phyloP scores from a whole-genome alignment of 2,329 filamentous ascomycete species.

The Thielaviopsis euricoi region DNA sequence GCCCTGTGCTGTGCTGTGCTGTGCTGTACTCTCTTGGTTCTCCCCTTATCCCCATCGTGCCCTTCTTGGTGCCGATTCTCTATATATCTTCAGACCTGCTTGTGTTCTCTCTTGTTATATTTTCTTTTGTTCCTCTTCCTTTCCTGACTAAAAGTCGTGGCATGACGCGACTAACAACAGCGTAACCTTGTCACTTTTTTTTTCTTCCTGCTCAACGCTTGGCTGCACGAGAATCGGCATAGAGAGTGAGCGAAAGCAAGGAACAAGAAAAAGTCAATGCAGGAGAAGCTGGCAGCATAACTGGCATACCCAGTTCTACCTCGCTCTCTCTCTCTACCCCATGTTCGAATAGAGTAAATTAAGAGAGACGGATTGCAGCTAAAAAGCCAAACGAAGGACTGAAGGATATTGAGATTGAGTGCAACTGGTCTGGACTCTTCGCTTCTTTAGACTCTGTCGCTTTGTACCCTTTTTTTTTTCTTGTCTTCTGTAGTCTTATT shows the following conservation, averaged over 20 bases:
- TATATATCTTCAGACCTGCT: too few species aligned
- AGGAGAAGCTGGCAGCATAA: not conserved
- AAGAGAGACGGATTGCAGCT: too few species aligned
- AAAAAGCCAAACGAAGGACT: not conserved
- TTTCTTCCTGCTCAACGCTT: not conserved
- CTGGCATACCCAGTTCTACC: too few species aligned
- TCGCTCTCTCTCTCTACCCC: too few species aligned
- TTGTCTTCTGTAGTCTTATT: not conserved
- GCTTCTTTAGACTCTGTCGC: not conserved
- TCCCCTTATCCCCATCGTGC: too few species aligned
- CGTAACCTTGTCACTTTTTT: not conserved
- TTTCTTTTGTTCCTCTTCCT: not conserved
- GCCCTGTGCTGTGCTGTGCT: too few species aligned
- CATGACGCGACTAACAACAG: not conserved
- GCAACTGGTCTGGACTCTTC: not conserved
- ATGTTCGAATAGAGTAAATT: too few species aligned
- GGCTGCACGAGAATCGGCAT: not conserved
- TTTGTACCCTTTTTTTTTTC: not conserved
- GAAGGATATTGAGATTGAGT: not conserved
- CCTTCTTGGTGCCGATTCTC: too few species aligned
- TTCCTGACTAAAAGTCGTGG: too few species aligned
- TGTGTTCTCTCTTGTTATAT: too few species aligned
- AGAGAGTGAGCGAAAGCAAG: not conserved
- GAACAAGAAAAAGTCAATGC: not conserved
- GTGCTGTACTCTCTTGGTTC: too few species aligned